phyloP scores from a whole-genome alignment of 441 rosid species.

The Capsella rubella region DNA sequence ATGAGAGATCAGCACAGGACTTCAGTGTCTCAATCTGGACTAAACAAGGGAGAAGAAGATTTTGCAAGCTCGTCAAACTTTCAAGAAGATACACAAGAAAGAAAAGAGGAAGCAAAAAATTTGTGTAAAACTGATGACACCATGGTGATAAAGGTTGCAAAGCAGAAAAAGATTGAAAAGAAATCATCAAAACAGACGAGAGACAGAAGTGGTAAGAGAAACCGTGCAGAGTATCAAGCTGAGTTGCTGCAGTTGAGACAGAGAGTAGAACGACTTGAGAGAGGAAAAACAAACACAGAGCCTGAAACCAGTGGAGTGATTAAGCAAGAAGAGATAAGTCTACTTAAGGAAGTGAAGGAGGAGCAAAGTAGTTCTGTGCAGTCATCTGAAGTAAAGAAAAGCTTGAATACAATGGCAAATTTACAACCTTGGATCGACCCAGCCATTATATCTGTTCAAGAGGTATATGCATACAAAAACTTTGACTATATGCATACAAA shows the following conservation, averaged over 20 bases:
- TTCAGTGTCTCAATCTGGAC: slow-evolving; percentile 37
- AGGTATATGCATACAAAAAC: slow-evolving; percentile 51
- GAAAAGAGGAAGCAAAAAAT: slow-evolving; percentile 47
- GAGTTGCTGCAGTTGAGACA: slow-evolving; percentile 55
- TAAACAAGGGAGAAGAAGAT: slow-evolving; percentile 33
- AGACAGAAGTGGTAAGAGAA: slow-evolving; percentile 47
- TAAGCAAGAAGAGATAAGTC: slow-evolving; percentile 54
- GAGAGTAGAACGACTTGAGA: slow-evolving; percentile 73
- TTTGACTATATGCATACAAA: too few relatives aligned
- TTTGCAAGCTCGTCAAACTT: slow-evolving; percentile 47
- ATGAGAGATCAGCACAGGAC: slow-evolving; percentile 26
- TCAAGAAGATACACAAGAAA: slow-evolving; percentile 54
- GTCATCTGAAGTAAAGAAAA: slow-evolving; percentile 49
- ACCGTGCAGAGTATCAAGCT: slow-evolving; percentile 48
- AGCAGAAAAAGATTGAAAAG: slow-evolving; percentile 46
- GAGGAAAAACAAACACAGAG: slow-evolving; percentile 42
- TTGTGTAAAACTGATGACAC: slow-evolving; percentile 49
- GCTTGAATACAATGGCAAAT: slow-evolving; percentile 36
- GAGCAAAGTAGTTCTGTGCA: slow-evolving; percentile 49
- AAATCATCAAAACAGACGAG: slow-evolving; percentile 48
- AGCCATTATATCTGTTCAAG: slow-evolving; percentile 52
- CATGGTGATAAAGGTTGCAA: slow-evolving; percentile 37
- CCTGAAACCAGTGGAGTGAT: slow-evolving; percentile 48
- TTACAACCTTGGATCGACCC: slow-evolving; percentile 48
- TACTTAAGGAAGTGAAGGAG: slow-evolving; percentile 56